Evolutionary conservation across 495 filamentous ascomycete genomes (phyloP).

Genomic region (Penicillium daleae): DNA sequence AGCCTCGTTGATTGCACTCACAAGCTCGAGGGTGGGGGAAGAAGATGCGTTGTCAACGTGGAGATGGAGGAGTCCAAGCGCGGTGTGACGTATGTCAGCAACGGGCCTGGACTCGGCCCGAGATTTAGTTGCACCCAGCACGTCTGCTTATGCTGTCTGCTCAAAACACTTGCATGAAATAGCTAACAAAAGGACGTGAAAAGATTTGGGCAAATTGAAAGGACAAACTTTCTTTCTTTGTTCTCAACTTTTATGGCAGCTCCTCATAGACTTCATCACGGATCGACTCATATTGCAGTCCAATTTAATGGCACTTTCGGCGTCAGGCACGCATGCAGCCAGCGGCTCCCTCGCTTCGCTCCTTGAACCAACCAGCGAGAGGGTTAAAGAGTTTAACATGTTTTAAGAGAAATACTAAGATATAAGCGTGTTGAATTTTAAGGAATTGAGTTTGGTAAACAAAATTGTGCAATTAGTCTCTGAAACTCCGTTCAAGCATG

Average conservation of each 20-base stretch:
- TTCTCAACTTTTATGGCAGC: neutral
- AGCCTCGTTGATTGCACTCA: constrained; percentile 3
- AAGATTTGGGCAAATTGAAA: neutral
- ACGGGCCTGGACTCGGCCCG: constrained; percentile 17
- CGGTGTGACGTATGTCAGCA: constrained; percentile 46
- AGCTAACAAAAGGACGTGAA: neutral
- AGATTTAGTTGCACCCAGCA: neutral
- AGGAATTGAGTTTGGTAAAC: too few relatives aligned
- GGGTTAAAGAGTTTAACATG: too few relatives aligned
- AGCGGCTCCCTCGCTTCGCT: neutral
- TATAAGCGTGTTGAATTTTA: too few relatives aligned
- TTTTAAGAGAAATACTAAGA: too few relatives aligned
- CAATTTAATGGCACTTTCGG: neutral
- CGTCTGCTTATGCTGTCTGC: neutral
- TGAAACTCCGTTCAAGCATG: too few relatives aligned
- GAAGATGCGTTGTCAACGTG: constrained; percentile 46
- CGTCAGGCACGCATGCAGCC: constrained; percentile 10
- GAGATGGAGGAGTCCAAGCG: constrained; percentile 34
- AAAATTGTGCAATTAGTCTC: too few relatives aligned
- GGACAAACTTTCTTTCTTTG: neutral
- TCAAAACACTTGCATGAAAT: neutral
- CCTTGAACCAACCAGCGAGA: neutral
- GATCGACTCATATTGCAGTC: neutral
- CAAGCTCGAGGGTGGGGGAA: constrained; percentile 24
- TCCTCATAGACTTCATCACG: neutral